Percentiles rank a stretch among this genome's conserved stretches.
Conservation (phyloP, 495 filamentous ascomycete species). For the Neurospora tetrasperma region DNA sequence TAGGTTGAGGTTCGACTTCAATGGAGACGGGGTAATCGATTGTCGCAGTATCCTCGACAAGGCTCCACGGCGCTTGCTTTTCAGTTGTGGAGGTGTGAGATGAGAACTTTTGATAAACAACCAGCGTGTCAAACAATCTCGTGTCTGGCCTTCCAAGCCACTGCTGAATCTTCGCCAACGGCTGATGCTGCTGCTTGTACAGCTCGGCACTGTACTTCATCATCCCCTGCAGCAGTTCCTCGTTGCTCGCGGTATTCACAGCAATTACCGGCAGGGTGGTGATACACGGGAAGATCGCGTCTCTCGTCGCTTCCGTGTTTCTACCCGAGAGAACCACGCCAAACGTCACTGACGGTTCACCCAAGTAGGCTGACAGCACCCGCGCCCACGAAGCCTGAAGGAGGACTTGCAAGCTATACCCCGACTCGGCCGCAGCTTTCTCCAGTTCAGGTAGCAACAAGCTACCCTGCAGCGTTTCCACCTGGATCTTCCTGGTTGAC, state of each 20-base stretch:
- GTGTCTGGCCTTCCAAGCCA: constrained; percentile 48
- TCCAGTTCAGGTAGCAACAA: constrained; percentile 37
- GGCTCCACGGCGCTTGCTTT: constrained; percentile 12
- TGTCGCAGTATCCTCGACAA: constrained; percentile 29
- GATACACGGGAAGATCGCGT: constrained; percentile 60
- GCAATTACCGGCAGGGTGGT: constrained; percentile 58
- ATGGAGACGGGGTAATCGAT: constrained; percentile 58
- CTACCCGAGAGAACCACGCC: constrained; percentile 67
- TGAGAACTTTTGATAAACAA: constrained; percentile 60
- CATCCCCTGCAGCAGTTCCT: constrained; percentile 44
- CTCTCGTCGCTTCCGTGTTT: constrained; percentile 40
- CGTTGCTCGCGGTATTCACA: constrained; percentile 39
- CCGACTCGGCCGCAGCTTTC: constrained; percentile 35
- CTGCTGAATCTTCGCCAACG: constrained; percentile 55
- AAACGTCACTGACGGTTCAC: constrained; percentile 56
- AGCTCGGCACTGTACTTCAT: constrained; percentile 50
- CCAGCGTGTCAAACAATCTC: constrained; percentile 65
- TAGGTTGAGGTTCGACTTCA: constrained; percentile 49
- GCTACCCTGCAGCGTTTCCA: constrained; percentile 30
- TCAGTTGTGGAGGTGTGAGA: background rate
- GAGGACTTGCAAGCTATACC: constrained; percentile 60
- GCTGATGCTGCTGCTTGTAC: constrained; percentile 57
- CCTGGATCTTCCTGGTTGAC: constrained; percentile 24
- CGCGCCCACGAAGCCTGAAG: constrained; percentile 67
- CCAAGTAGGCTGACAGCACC: constrained; percentile 59